A percentile compares a stretch with the other conserved stretches of the same genome.
These are phyloP conservation scores for Fusarium mangiferae DNA, from an alignment of 2,329 filamentous ascomycete genomes.

Conservation along the genomic window DNA sequence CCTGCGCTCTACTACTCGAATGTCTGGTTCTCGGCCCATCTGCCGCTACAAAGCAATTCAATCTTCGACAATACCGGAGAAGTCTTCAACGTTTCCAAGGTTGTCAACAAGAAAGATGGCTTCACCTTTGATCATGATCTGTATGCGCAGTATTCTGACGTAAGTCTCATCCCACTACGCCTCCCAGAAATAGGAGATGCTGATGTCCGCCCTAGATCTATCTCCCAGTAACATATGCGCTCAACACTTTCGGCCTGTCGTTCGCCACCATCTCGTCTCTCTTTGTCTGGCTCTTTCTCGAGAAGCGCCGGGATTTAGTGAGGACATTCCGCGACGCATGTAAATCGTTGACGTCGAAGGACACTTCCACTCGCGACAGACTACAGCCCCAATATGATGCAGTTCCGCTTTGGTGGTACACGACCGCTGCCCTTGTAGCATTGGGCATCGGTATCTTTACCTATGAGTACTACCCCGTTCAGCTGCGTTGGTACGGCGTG, in stretches of 20 bases:
- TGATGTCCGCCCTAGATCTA: conserved; percentile 47
- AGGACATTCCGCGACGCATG: conserved; percentile 6
- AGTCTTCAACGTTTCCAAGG: conserved; percentile 59
- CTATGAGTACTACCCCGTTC: conserved; percentile 46
- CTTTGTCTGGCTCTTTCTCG: conserved; percentile 47
- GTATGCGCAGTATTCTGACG: conserved; percentile 63
- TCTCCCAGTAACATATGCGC: conserved; percentile 55
- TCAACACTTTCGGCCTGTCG: conserved; percentile 62
- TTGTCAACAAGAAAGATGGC: conserved; percentile 56
- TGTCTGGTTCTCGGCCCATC: conserved; percentile 61
- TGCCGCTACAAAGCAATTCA: conserved; percentile 63
- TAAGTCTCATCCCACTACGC: conserved; percentile 24
- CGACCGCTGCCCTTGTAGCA: conserved; percentile 21
- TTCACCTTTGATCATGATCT: conserved; percentile 56
- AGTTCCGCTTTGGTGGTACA: conserved; percentile 45
- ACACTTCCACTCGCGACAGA: background rate
- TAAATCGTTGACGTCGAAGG: background rate
- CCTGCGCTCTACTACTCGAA: conserved; percentile 60
- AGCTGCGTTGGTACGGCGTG: conserved; percentile 48
- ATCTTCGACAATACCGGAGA: conserved; percentile 64
- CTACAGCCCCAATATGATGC: conserved; percentile 30
- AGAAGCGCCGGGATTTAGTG: conserved; percentile 43
- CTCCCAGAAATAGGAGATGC: accelerated
- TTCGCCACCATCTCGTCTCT: conserved; percentile 61
- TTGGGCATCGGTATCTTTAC: conserved; percentile 45